phyloP scores from a whole-genome alignment of 139 green algal species.

The Marvania coccoides region DNA sequence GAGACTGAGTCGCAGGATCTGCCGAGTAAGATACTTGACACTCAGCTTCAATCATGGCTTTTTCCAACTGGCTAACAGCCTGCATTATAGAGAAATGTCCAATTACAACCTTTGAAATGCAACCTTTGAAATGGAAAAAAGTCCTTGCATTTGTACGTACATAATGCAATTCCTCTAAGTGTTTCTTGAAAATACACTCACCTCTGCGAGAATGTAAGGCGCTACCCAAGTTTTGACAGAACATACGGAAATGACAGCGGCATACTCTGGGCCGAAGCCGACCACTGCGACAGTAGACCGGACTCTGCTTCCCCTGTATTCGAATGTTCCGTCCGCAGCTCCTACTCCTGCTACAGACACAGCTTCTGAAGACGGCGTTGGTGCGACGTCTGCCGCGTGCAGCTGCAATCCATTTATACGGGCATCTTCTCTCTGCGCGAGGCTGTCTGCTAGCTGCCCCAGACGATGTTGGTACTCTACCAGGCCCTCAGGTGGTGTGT shows the following conservation, averaged over 20 bases:
- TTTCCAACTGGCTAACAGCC: conserved; percentile 1
- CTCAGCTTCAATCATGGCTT: conserved; percentile 6
- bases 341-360: no score
- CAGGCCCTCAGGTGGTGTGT: not conserved
- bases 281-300: not conserved
- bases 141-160: no score
- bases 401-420: no score
- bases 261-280: not conserved
- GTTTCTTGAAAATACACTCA: not conserved
- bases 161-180: no score
- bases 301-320: no score
- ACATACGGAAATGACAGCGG: not conserved
- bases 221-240: not conserved
- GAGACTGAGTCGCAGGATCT: not conserved
- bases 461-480: not conserved
- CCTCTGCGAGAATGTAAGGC: not conserved
- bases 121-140: no score
- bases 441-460: no score
- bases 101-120: not conserved
- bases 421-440: no score
- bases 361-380: no score
- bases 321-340: no score
- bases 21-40: not conserved
- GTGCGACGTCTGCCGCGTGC: no score
- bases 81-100: not conserved